Evolutionary conservation across 2,329 filamentous ascomycete genomes (phyloP).

Genomic region (Rhynchosporium secalis): DNA sequence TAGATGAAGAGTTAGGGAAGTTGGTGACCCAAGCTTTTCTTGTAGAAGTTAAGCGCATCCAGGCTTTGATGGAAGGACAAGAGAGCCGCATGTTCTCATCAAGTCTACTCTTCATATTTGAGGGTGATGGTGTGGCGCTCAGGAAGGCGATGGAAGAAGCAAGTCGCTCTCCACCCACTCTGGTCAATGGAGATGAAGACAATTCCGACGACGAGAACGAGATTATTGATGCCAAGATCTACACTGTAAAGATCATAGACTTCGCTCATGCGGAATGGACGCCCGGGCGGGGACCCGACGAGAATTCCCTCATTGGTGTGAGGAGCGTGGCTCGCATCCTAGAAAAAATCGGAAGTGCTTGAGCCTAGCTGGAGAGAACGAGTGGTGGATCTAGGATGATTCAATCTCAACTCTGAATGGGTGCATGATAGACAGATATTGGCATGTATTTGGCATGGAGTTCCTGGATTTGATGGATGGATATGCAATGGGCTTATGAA

Average conservation of each 20-base stretch:
- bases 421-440: not conserved
- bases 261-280: constrained; percentile 89
- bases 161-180: constrained; percentile 35
- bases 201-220: constrained; percentile 51
- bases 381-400: constrained; percentile 17
- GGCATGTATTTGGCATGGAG: constrained; percentile 5
- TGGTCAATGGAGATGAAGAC: constrained; percentile 35
- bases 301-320: constrained; percentile 77
- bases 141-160: constrained; percentile 41
- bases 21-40: constrained; percentile 56
- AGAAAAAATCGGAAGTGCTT: constrained; percentile 46
- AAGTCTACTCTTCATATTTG: constrained; percentile 60
- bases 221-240: constrained; percentile 63
- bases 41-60: constrained; percentile 53
- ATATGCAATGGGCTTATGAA: constrained; percentile 14
- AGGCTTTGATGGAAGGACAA: constrained; percentile 53
- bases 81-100: constrained; percentile 63
- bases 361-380: constrained; percentile 4
- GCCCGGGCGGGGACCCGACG: constrained; percentile 79
- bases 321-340: constrained; percentile 72
- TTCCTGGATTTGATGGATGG: constrained; percentile 8
- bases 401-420: not conserved
- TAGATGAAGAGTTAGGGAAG: constrained; percentile 58
- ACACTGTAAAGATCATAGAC: constrained; percentile 85
- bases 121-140: constrained; percentile 60